Base-by-base conservation (phyloP, 2,329 filamentous ascomycete species). In the Xylogone sp. region DNA sequence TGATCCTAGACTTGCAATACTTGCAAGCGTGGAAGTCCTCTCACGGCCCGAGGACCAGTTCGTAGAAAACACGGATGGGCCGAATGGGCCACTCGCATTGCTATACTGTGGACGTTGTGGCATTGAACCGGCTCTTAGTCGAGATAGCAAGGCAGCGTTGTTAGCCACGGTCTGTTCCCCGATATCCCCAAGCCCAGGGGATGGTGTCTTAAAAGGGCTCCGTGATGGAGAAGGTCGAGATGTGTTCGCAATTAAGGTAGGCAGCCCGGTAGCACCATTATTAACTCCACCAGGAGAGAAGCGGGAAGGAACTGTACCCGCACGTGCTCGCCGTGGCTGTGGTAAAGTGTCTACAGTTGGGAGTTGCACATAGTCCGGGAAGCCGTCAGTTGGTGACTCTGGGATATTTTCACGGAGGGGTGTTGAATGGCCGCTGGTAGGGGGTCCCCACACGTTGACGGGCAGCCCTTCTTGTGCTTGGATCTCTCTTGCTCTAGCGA, bases 371-470 rank as follows among this genome's bases (percentile, higher is more conserved):
- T 96, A 90, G 69, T 96, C 92, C 53, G 94, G 92, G 63, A 97
- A 97, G 60, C 89, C 93, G 74, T 97, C 93, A 59, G 88, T 94
- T 27, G 94, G 94, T 31, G 93, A 97, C 73, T 99, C 94, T 57
- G 93, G 92, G 55, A 99, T 97, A 59, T 93, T 97, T 75, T 97
- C 94, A 65, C 94, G 90, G 48, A 99, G 81, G 61, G 94, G 94
- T 42, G 93, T 97, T 19, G 93, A 97, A 70, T 96, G 93, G 59
- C 93, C 94, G 69, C 93, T 97, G 51, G 93, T 96, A 46, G 94
- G 93, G 59, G 94, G 93, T 10, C 94, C 91, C 94, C 94, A 97
- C 43, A 87, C 86, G 65, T 86, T 83, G 48, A 86, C 71, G 67
- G 76, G 75, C 46, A 96, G 79, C 48, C 92, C 92, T 79, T 97